These are phyloP conservation scores for Paramyrothecium roridum DNA, from an alignment of 2,329 filamentous ascomycete species.

Conservation along the genomic window DNA sequence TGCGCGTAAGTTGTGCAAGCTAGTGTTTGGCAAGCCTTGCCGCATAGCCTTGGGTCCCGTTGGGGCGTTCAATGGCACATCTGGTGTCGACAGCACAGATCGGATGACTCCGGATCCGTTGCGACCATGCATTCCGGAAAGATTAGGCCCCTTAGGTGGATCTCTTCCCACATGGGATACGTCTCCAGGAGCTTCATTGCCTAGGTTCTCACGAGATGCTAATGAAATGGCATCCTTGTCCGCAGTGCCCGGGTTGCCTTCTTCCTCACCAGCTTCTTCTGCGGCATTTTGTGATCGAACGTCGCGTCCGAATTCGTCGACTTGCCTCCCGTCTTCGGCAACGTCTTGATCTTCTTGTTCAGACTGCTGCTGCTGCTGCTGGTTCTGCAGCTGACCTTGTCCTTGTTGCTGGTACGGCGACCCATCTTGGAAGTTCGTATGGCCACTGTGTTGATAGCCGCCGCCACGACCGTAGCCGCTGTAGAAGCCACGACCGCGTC, in stretches of 20 bases:
- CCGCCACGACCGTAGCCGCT: constrained; percentile 56
- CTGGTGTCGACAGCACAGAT: constrained; percentile 29
- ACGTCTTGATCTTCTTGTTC: background rate
- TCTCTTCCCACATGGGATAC: constrained; percentile 4
- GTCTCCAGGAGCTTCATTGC: constrained; percentile 21
- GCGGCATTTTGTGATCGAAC: constrained; percentile 19
- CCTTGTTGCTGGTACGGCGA: constrained; percentile 24
- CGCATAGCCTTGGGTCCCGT: constrained; percentile 95
- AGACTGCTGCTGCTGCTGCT: constrained; percentile 10
- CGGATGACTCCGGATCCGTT: constrained; percentile 23
- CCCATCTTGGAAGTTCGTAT: constrained; percentile 32
- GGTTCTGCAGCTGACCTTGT: constrained; percentile 11
- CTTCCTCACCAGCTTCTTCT: constrained; percentile 11
- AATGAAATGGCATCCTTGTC: constrained; percentile 14
- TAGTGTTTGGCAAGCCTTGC: constrained; percentile 80
- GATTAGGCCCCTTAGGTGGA: constrained; percentile 15
- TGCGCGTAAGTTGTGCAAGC: constrained; percentile 62
- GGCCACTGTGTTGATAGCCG: constrained; percentile 43
- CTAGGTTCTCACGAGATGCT: constrained; percentile 25
- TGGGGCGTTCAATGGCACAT: constrained; percentile 68
- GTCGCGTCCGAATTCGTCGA: constrained; percentile 37
- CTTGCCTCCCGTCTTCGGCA: constrained; percentile 20
- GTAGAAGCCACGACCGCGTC: constrained; percentile 62
- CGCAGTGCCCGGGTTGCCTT: constrained; percentile 9
- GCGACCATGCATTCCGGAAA: constrained; percentile 10